These are phyloP conservation scores for Bauhinia variegata DNA, from an alignment of 306 rosid genomes.

Conservation along the genomic window DNA sequence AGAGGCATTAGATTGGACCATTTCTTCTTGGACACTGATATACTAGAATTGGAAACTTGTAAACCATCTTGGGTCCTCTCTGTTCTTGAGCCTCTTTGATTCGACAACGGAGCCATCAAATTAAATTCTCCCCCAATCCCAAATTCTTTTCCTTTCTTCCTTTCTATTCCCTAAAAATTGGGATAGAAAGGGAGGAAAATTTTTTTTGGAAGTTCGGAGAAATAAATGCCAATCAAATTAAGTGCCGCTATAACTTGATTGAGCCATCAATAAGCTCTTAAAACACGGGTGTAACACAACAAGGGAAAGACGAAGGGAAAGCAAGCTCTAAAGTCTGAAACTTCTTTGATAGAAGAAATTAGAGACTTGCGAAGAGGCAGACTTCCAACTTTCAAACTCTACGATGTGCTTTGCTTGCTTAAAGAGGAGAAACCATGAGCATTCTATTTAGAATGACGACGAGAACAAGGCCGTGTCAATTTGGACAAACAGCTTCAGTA, in stretches of 20 bases:
- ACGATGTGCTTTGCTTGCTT: neutral
- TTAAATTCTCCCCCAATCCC: conserved; percentile 16
- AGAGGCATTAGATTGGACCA: conserved; percentile 74
- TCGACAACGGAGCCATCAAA: conserved; percentile 59
- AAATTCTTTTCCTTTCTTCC: conserved; percentile 25
- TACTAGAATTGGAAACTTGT: conserved; percentile 41
- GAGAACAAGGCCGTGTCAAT: neutral
- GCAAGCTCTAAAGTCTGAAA: conserved; percentile 1
- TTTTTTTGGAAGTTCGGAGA: conserved; percentile 8
- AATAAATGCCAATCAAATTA: conserved; percentile 1
- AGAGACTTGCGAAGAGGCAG: neutral
- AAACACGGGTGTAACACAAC: neutral
- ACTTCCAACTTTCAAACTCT: conserved; percentile 28
- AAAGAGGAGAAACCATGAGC: neutral
- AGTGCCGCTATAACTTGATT: conserved; percentile 25
- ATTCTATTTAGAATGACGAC: conserved; percentile 7
- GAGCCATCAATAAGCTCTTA: conserved; percentile 4
- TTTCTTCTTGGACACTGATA: conserved; percentile 52
- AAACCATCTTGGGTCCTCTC: conserved; percentile 52
- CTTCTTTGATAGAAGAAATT: neutral
- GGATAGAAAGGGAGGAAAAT: conserved; percentile 5
- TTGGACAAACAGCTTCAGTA: too few relatives aligned
- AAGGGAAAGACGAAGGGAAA: neutral
- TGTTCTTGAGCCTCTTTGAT: conserved; percentile 67
- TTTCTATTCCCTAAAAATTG: conserved; percentile 25